These are phyloP conservation scores for Sugiyamaella boreocaroliniensis DNA, from an alignment of 805 yeast genomes.

Conservation along the genomic window DNA sequence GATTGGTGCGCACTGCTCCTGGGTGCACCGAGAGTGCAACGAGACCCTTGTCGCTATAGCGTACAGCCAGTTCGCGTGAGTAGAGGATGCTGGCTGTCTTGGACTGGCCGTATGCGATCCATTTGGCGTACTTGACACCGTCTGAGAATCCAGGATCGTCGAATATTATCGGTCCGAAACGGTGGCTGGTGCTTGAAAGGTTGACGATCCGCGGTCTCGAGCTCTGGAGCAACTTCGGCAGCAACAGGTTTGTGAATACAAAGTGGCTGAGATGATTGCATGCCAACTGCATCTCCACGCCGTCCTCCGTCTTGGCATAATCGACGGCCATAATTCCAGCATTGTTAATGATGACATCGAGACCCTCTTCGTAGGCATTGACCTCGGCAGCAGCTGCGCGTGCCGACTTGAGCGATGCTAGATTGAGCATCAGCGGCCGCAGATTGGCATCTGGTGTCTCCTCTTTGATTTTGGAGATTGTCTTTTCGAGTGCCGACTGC, in stretches of 20 bases:
- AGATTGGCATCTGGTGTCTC: constrained; percentile 4
- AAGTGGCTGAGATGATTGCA: constrained; percentile 73
- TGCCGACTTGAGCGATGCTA: constrained; percentile 11
- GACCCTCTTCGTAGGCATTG: constrained; percentile 16
- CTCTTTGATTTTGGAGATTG: constrained; percentile 3
- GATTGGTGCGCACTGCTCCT: constrained; percentile 6
- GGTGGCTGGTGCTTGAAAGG: constrained; percentile 1
- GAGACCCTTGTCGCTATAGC: constrained; percentile 3
- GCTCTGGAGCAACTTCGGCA: background rate
- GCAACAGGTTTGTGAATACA: constrained; percentile 46
- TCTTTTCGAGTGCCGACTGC: constrained; percentile 3
- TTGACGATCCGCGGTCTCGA: constrained; percentile 2
- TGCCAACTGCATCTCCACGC: constrained; percentile 73
- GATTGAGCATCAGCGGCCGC: constrained; percentile 10
- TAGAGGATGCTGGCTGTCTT: constrained; percentile 9
- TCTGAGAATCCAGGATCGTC: constrained; percentile 7
- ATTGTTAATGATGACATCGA: constrained; percentile 64
- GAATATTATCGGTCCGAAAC: constrained; percentile 1
- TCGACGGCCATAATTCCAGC: constrained; percentile 83
- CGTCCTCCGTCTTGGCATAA: constrained; percentile 52
- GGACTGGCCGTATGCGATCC: constrained; percentile 10
- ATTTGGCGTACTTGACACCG: constrained; percentile 5
- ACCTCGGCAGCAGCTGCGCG: constrained; percentile 12
- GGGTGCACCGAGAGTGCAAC: constrained; percentile 6
- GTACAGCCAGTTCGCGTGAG: constrained; percentile 1